These are phyloP conservation scores for Chenopodium berlandieri DNA, from an alignment of 148 eudicot genomes.

Conservation along the genomic window DNA sequence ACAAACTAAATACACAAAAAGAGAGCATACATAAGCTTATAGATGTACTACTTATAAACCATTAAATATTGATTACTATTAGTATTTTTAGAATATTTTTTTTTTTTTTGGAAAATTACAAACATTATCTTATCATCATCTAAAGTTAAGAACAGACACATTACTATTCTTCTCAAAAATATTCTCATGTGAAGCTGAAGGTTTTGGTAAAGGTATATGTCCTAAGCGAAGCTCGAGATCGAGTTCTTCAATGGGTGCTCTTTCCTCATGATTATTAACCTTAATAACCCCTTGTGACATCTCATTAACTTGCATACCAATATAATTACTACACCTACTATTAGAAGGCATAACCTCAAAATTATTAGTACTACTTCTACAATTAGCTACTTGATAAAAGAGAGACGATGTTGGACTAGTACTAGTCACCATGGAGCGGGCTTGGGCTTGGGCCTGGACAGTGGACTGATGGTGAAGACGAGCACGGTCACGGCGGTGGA, in stretches of 20 bases:
- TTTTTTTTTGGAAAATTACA: not conserved
- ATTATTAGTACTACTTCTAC: not conserved
- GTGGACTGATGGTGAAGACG: conserved; percentile 26
- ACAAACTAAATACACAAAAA: not conserved
- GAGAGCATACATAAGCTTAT: not conserved
- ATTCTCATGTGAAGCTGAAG: not conserved
- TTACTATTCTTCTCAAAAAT: not conserved
- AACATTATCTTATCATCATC: not conserved
- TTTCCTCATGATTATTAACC: conserved; percentile 4
- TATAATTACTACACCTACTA: not conserved
- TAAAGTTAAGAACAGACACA: not conserved
- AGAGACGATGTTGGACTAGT: not conserved
- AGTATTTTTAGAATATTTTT: no score
- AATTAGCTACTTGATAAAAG: conserved; percentile 7
- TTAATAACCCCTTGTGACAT: conserved; percentile 11
- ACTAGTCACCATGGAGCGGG: not conserved
- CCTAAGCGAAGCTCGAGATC: conserved; percentile 39
- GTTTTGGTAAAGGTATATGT: not conserved
- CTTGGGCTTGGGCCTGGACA: conserved; percentile 16
- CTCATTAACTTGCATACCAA: conserved; percentile 6
- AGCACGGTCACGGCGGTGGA: conserved; percentile 68
- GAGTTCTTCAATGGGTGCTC: conserved; percentile 17
- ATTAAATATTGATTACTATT: no score
- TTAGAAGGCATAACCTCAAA: not conserved
- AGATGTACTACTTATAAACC: not conserved